A percentile compares a stretch with the other conserved stretches of the same genome.
phyloP scores from a whole-genome alignment of 768 basidiomycete genomes.

The Panaeolus cyanescens region DNA sequence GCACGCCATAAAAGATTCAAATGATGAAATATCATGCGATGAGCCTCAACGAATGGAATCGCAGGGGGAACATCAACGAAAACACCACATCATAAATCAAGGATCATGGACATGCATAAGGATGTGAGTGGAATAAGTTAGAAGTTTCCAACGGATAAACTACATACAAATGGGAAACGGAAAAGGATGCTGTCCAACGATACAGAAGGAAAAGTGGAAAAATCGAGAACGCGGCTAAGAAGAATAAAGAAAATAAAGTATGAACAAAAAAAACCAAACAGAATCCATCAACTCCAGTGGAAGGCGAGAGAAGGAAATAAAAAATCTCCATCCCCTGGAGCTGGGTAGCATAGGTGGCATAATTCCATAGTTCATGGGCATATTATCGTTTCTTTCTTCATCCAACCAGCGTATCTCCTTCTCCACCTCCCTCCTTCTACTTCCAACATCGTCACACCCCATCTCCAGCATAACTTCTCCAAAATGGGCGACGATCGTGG shows the following conservation, averaged over 20 bases:
- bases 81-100: neutral
- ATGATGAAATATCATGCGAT: neutral
- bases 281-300: neutral
- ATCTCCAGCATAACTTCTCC: neutral
- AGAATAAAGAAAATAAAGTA: constrained; percentile 3
- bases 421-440: constrained; percentile 4
- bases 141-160: constrained; percentile 2
- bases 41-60: neutral
- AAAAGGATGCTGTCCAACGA: neutral
- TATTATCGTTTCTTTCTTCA: neutral
- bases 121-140: neutral
- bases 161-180: constrained; percentile 1
- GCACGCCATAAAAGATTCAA: neutral
- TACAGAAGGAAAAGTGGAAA: constrained; percentile 5
- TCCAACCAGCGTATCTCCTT: neutral
- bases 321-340: neutral
- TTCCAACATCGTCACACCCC: neutral
- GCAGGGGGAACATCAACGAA: neutral
- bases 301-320: neutral
- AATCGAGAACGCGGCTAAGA: neutral
- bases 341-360: constrained; percentile 13
- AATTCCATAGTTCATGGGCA: constrained; percentile 1
- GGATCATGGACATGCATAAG: neutral
- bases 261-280: constrained; percentile 3
- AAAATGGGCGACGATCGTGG: neutral